These are phyloP conservation scores for Penicillium pancosmium DNA, from an alignment of 495 filamentous ascomycete genomes.

Conservation along the genomic window DNA sequence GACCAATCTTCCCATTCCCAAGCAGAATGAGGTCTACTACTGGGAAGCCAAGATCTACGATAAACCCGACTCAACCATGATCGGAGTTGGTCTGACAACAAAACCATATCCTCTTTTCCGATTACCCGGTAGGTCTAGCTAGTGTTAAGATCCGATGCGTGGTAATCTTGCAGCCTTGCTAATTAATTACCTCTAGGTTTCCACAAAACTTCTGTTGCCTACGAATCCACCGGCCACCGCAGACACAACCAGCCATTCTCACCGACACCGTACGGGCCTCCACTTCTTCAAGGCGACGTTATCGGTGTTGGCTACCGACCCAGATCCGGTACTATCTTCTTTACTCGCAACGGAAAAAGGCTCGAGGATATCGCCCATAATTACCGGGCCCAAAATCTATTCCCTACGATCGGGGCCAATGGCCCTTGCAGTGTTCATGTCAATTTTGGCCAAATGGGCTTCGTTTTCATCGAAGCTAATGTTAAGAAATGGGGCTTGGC, in stretches of 20 bases:
- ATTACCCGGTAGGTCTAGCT: constrained; percentile 71
- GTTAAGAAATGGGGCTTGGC: constrained; percentile 99
- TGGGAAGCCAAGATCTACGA: constrained; percentile 99
- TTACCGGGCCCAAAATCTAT: constrained; percentile 92
- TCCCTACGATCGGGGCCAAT: constrained; percentile 92
- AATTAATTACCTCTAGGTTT: constrained; percentile 61
- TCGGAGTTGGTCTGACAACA: constrained; percentile 90
- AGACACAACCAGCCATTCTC: constrained; percentile 90
- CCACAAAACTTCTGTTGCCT: constrained; percentile 89
- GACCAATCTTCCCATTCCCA: constrained; percentile 93
- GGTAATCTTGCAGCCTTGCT: constrained; percentile 6
- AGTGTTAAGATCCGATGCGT: neutral
- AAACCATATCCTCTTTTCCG: constrained; percentile 96
- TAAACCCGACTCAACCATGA: constrained; percentile 82
- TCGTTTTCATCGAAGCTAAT: constrained; percentile 98
- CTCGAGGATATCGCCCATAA: constrained; percentile 94
- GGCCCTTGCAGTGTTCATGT: constrained; percentile 91
- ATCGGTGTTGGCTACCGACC: constrained; percentile 95
- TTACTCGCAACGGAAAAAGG: constrained; percentile 97
- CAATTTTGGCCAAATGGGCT: constrained; percentile 96
- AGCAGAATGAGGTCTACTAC: constrained; percentile 99
- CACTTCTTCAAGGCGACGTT: constrained; percentile 88
- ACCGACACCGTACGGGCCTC: constrained; percentile 76
- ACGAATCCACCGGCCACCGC: constrained; percentile 82
- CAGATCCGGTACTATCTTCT: constrained; percentile 92